Base-by-base conservation (phyloP, 352 stramenopile genomes). In the Globisporangium splendens region DNA sequence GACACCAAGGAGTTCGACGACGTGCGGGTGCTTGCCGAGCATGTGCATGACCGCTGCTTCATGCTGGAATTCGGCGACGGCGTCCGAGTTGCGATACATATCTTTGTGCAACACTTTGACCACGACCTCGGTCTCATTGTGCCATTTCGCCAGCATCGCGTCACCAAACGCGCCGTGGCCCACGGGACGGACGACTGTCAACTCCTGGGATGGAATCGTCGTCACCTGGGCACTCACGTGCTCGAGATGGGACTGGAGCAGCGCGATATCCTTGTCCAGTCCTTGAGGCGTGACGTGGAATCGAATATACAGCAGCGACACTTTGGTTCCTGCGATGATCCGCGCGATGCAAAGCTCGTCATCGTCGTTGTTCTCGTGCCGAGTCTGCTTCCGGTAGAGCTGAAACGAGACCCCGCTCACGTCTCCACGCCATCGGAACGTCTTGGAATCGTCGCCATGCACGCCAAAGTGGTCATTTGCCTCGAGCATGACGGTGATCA, bases 41-140 rank as follows among this genome's bases (percentile, higher is more conserved):
- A 91, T 71, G 56, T 88, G 77, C 76, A 88, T 88, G 38, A 91
- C 82, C 0, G 72, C 72, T 1, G 79, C 77, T 73, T 91, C 82
- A 44, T 91, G 82, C 1, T 73, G 77, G 39, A 91, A 77, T 51
- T 80, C 74, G 1, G 76, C 71, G 3, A 88, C 43, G 1, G 70
- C 66, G 6, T 88, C 75, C 3, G 63, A 63, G 42, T 65, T 70
- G n/a, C 60, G 62, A 28, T 78, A 86, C 31, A 69, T 64, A 43
- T 86, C 69, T 10, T 66, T 59, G 17, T 76, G 73, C 20, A 86
- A 70, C 38, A 68, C 74, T 66, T 91, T 89, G 33, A 89, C 73
- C 3, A 91, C 82, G 10, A 91, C 82, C 8, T 91, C 53, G 1
- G 54, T 71, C 22, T 69, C 72, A 46, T 73, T 70, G 42, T 81